These are phyloP conservation scores for Ceratobasidium sp. DNA, from an alignment of 1,284 basidiomycete species.

Conservation along the genomic window DNA sequence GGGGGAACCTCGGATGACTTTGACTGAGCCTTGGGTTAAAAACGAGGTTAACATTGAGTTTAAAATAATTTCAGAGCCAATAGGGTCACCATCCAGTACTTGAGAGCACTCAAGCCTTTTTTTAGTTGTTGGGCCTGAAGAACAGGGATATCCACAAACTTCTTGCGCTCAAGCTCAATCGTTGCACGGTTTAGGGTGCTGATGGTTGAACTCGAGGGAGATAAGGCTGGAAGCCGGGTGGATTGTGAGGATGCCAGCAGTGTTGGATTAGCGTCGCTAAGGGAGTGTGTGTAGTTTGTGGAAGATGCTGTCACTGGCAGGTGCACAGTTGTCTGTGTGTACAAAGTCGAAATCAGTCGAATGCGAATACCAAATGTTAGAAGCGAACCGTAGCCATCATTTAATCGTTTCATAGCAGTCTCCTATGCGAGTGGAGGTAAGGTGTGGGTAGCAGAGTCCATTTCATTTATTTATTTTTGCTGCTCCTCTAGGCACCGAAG, in stretches of 20 bases:
- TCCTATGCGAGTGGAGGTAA: background rate
- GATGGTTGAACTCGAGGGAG: background rate
- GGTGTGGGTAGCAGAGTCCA: background rate
- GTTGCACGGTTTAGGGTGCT: background rate
- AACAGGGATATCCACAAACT: background rate
- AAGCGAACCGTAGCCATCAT: background rate
- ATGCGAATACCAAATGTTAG: background rate
- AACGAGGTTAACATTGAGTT: too few species aligned
- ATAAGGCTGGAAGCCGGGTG: background rate
- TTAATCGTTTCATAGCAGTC: background rate
- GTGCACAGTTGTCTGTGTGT: background rate
- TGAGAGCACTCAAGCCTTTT: background rate
- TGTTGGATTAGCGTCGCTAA: too few species aligned
- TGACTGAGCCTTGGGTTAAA: too few species aligned
- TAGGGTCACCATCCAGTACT: slow-evolving; percentile 27
- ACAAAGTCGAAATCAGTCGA: background rate
- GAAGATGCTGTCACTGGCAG: too few species aligned
- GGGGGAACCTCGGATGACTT: slow-evolving; percentile 14
- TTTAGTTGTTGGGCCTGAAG: too few species aligned
- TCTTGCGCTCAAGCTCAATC: slow-evolving; percentile 6
- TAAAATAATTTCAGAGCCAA: too few species aligned
- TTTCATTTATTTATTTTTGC: background rate
- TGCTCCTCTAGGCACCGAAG: slow-evolving; percentile 8
- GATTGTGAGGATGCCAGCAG: too few species aligned
- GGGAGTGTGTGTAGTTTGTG: too few species aligned